phyloP scores from a whole-genome alignment of 441 rosid genomes.

The Erodium texanum region DNA sequence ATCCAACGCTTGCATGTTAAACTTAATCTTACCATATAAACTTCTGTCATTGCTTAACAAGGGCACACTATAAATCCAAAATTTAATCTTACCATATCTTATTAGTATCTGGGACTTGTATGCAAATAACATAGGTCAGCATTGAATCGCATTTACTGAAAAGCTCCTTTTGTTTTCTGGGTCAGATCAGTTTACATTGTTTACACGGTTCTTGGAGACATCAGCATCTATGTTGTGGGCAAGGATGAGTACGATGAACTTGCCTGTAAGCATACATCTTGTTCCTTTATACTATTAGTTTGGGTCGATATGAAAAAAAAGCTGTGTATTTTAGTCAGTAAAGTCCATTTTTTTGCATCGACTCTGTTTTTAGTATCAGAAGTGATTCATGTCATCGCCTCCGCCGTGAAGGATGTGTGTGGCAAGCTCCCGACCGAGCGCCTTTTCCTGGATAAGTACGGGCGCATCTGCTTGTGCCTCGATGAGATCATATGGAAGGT shows the following conservation, averaged over 20 bases:
- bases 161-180: constrained; percentile 3
- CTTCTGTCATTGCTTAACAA: no score
- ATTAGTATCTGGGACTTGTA: not conserved
- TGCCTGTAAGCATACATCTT: constrained; percentile 50
- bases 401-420: constrained; percentile 78
- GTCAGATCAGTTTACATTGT: constrained; percentile 86
- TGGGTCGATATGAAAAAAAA: not conserved
- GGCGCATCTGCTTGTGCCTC: constrained; percentile 78
- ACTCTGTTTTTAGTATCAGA: constrained; percentile 52
- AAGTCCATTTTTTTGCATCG: not conserved
- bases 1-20: not conserved
- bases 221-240: constrained; percentile 78
- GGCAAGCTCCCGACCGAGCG: constrained; percentile 92
- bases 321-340: no score
- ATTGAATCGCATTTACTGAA: not conserved
- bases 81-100: no score
- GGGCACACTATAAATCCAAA: no score
- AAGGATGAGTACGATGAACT: constrained; percentile 97
- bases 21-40: no score
- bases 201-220: constrained; percentile 84
- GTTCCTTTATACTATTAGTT: not conserved
- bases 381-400: constrained; percentile 71
- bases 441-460: constrained; percentile 82
- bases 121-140: not conserved
- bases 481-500: constrained; percentile 94